phyloP scores from a whole-genome alignment of 805 yeast genomes.

The Saccharomycopsis synnaedendra region DNA sequence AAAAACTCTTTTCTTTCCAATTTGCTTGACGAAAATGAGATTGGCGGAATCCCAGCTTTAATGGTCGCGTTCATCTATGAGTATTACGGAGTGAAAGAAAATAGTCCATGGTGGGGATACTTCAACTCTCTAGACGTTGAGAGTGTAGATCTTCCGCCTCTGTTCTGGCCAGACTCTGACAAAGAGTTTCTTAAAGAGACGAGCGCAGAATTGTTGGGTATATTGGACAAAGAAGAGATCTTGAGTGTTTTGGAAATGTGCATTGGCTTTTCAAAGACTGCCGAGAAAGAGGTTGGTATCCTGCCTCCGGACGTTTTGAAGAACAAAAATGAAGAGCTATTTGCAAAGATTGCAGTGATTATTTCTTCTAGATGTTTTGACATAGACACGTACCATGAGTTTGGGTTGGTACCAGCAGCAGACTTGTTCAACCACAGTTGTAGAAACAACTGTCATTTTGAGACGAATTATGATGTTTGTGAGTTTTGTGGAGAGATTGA shows the following conservation, averaged over 20 bases:
- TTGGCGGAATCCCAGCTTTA: conserved; percentile 57
- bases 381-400: conserved; percentile 55
- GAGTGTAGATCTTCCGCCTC: conserved; percentile 34
- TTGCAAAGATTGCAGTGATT: conserved; percentile 10
- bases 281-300: conserved; percentile 17
- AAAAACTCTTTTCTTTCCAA: conserved; percentile 56
- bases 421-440: conserved; percentile 70
- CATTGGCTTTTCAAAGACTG: conserved; percentile 19
- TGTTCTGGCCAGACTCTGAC: conserved; percentile 49
- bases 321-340: conserved; percentile 1
- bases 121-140: conserved; percentile 7
- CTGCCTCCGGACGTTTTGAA: conserved; percentile 11
- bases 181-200: conserved; percentile 43
- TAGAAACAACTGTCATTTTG: conserved; percentile 9
- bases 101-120: conserved; percentile 76
- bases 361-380: conserved; percentile 50
- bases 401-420: conserved; percentile 82
- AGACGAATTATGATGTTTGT: conserved; percentile 32
- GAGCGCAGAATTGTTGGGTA: conserved; percentile 49
- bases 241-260: conserved; percentile 25
- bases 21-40: conserved; percentile 44
- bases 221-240: conserved; percentile 38
- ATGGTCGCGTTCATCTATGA: conserved; percentile 68
- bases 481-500: conserved; percentile 33
- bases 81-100: conserved; percentile 29